Percentiles rank a stretch among this genome's conserved stretches.
Conservation (phyloP, 2,329 filamentous ascomycete genomes). For the Talaromyces sp. region DNA sequence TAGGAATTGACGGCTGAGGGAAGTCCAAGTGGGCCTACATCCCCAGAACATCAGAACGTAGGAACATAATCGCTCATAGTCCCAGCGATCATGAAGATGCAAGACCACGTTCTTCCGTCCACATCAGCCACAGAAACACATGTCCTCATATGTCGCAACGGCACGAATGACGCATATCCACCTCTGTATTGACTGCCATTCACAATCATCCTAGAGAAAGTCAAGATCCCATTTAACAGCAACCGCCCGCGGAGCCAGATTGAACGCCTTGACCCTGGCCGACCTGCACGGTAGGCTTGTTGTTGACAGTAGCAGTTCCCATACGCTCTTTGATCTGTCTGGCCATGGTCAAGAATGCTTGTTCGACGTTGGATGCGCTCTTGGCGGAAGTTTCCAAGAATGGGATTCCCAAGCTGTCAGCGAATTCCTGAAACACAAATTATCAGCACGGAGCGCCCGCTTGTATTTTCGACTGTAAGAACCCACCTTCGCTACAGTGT, state of each 20-base stretch:
- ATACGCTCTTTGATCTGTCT: constrained; percentile 99
- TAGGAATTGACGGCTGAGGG: background rate
- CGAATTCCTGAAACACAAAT: constrained; percentile 71
- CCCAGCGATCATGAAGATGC: background rate
- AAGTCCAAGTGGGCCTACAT: background rate
- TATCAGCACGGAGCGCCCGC: constrained; percentile 4
- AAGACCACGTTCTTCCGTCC: background rate
- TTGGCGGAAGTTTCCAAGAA: constrained; percentile 99
- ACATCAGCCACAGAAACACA: constrained; percentile 21
- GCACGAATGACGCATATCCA: constrained; percentile 22
- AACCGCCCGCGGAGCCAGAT: constrained; percentile 77
- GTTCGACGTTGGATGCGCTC: constrained; percentile 99
- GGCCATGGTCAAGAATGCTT: constrained; percentile 99
- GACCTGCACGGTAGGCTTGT: constrained; percentile 96
- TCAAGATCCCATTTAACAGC: constrained; percentile 65
- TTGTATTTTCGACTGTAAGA: background rate
- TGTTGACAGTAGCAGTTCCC: constrained; percentile 96
- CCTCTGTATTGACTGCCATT: background rate
- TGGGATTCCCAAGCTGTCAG: constrained; percentile 95
- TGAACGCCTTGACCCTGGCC: constrained; percentile 92
- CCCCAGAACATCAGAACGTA: background rate
- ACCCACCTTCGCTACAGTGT: constrained; percentile 95
- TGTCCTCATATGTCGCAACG: constrained; percentile 13
- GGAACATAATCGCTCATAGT: background rate
- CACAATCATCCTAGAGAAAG: background rate